Evolutionary conservation across 306 rosid genomes (phyloP), one percentile per base, ranked within the genome.

Genomic region (Rosa persica): DNA sequence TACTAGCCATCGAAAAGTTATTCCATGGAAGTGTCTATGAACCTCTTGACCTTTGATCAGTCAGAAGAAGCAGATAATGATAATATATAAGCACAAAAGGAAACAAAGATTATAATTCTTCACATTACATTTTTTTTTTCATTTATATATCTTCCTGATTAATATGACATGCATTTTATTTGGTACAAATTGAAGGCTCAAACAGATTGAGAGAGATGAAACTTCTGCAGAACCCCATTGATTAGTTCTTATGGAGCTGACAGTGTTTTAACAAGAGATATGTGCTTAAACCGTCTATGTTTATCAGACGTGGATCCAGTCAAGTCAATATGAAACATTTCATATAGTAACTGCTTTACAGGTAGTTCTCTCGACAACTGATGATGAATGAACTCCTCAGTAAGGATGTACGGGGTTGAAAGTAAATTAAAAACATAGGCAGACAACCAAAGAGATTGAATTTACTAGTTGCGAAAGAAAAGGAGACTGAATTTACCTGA

Each of bases 401-500:
- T 55, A 9, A n/a, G 62, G 25, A 20, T 8, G 23, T 49, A 49
- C 5, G 0, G 7, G 7, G 25, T 20, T 54, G 61, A 54, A n/a
- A 61, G 15, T 25, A 22, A 57, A 0, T 20, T 3, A 61, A 30
- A 34, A 61, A 10, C 20, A 27, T 25, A 30, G 67, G 39, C 67
- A 61, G 66, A 30, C 39, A 61, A 22, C 25, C 34, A 57, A 22
- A 57, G 36, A 57, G 5, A 57, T 22, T n/a, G 34, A 57, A 57
- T 61, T 22, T 22, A 9, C 1, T 60, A 10, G 4, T 23, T 54
- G 5, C 61, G 2, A n/a, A 55, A n/a, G 8, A 61, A 4, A 34
- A 64, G 1, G 12, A 66, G 13, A 36, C 25, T 36, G 13, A 67
- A 40, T 17, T 67, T 81, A 75, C 84, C 57, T n/a, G 74, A 75